A percentile compares a stretch with the other conserved stretches of the same genome.
These are phyloP conservation scores for Poronia punctata DNA, from an alignment of 495 filamentous ascomycete genomes.

Conservation along the genomic window DNA sequence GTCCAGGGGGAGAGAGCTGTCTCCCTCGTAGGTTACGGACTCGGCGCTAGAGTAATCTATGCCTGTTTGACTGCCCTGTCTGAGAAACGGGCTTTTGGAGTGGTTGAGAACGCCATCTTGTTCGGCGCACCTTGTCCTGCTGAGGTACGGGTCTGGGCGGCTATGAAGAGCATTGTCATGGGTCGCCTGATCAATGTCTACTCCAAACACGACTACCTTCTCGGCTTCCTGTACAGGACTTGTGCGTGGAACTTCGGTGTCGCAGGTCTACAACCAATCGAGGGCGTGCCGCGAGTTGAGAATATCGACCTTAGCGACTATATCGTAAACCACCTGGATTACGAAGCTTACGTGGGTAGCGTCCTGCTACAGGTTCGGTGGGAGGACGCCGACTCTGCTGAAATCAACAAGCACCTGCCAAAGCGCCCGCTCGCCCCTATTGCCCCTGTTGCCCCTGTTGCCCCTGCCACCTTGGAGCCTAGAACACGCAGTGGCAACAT, in stretches of 20 bases:
- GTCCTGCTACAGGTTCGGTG: slow-evolving; percentile 49
- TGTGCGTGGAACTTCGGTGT: slow-evolving; percentile 49
- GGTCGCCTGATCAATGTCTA: slow-evolving; percentile 54
- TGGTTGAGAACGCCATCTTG: slow-evolving; percentile 78
- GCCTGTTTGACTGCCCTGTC: slow-evolving; percentile 70
- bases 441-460: no score
- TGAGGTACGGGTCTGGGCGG: slow-evolving; percentile 44
- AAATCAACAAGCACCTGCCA: slow-evolving; percentile 36
- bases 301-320: slow-evolving; percentile 51
- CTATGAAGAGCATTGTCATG: slow-evolving; percentile 49
- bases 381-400: slow-evolving; percentile 44
- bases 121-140: slow-evolving; percentile 75
- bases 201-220: slow-evolving; percentile 52
- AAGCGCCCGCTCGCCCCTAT: slow-evolving; percentile 14
- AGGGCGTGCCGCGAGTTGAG: slow-evolving; percentile 48
- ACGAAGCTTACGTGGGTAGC: slow-evolving; percentile 46
- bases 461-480: neutral
- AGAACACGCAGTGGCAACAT: slow-evolving; percentile 1
- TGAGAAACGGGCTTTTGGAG: slow-evolving; percentile 70
- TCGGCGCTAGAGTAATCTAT: slow-evolving; percentile 88
- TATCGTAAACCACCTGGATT: slow-evolving; percentile 47
- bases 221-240: slow-evolving; percentile 52
- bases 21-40: slow-evolving; percentile 78
- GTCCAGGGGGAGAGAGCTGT: slow-evolving; percentile 85
- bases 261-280: slow-evolving; percentile 49